phyloP scores from a whole-genome alignment of 2,329 filamentous ascomycete genomes.

The Hypoxylon sp. region DNA sequence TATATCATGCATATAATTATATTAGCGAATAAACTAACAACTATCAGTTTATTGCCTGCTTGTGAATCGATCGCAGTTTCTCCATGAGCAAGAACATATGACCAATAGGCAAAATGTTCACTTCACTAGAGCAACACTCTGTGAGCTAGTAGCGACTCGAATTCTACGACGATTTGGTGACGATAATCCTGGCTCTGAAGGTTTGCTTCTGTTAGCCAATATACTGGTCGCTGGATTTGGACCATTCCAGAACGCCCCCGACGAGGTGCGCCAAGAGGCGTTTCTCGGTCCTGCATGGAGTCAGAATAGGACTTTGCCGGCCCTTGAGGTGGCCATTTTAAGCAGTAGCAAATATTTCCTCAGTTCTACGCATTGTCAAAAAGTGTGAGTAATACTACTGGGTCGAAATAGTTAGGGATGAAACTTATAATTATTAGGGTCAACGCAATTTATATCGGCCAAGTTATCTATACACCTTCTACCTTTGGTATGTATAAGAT shows the following conservation, averaged over 20 bases:
- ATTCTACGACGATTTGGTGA: constrained; percentile 82
- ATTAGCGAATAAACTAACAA: constrained; percentile 17
- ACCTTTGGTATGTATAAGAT: constrained; percentile 58
- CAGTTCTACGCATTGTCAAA: constrained; percentile 79
- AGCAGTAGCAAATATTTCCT: constrained; percentile 83
- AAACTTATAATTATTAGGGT: constrained; percentile 55
- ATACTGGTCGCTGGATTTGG: constrained; percentile 85
- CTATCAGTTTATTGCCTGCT: constrained; percentile 78
- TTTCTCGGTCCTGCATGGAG: constrained; percentile 58
- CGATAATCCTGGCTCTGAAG: constrained; percentile 74
- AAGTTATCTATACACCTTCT: constrained; percentile 83
- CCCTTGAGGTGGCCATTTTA: constrained; percentile 83
- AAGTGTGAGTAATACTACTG: constrained; percentile 59
- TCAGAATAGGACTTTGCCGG: constrained; percentile 71
- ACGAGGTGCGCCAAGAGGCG: constrained; percentile 68
- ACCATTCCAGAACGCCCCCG: constrained; percentile 83
- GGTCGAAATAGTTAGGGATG: background rate
- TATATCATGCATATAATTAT: constrained; percentile 19
- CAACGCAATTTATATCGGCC: constrained; percentile 81
- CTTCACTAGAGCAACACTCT: constrained; percentile 78
- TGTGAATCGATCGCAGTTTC: constrained; percentile 82
- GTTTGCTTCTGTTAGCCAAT: constrained; percentile 77
- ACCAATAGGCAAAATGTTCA: constrained; percentile 84
- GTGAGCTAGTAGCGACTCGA: constrained; percentile 81
- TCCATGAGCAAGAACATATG: constrained; percentile 78